Evolutionary conservation across 2,329 filamentous ascomycete species (phyloP), one percentile per base, ranked within the genome.

Genomic region (Colletotrichum tofieldiae): DNA sequence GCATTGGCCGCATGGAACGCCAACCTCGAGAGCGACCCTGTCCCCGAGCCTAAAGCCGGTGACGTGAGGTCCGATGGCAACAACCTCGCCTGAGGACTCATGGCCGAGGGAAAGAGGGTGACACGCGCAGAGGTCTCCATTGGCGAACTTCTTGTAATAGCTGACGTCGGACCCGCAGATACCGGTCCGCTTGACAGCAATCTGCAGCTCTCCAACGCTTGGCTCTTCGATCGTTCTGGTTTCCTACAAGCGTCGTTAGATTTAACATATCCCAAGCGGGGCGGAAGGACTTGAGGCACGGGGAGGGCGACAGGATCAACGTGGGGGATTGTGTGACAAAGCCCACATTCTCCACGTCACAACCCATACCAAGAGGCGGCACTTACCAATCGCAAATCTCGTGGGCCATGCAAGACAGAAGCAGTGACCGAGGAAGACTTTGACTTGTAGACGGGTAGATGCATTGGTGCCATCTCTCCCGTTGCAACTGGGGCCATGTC

Each of bases 111-210:
- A 91, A 41, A 93, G 82, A 37, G 92, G 91, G 73, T 88, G 86
- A 75, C 89, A 91, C 58, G 90, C 90, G 76, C 91, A 91, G 62
- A 93, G 86, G 80, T 92, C 91, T 56, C 91, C 91, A 77, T 93
- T 93, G 81, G 90, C 90, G 78, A 92, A 93, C 77, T 92, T 92
- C 79, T 89, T 92, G 84, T 92, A 93, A 81, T 93, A 93, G 65
- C 90, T 90, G 65, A 93, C 88, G 80, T 93, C 91, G 9, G 90
- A 93, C 67, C 91, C 91, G 79, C 91, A 93, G 76, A 93, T 90
- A 47, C 91, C 91, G 32, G 91, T 93, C 8, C 89, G 87, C 76
- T 88, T 89, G 79, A 93, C 85, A 75, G 89, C 86, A 76, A 93
- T 86, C 80, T 93, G 91, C 67, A 93, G 85, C 78, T 93, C 90